Evolutionary conservation across 148 eudicot genomes (phyloP), one percentile per base, ranked within the genome.

Genomic region (Silene latifolia): DNA sequence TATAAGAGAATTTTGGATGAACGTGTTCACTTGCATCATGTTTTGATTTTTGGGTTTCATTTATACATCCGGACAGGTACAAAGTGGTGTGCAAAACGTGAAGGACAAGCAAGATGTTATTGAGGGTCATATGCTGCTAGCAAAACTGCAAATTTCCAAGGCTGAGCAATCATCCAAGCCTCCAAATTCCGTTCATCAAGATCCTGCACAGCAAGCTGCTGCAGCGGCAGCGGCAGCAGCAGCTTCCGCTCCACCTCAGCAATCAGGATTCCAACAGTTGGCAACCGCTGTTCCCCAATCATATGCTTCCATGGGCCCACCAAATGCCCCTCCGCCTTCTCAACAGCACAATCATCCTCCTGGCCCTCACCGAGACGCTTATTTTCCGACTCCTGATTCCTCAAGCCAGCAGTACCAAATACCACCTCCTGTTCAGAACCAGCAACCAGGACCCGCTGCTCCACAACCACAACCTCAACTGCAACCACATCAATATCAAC

Each of bases 51-150:
- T 63, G 64, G 66, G n/a, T 53, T 70, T 70, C 44, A 12, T 73
- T 15, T 51, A 23, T 67, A 56, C 32, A 23, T 48, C 48, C 15
- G 67, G 81, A 76, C 82, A 93, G 98, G 97, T 93, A 67, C 91
- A 91, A 83, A 75, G 74, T 76, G 87, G 88, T 68, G 89, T 93
- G 12, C 88, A 83, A 63, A 79, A 83, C 51, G 48, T 93, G 62
- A 89, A 68, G 85, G 97, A 89, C 77, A 91, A 93, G 75, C 98
- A 93, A 78, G 98, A 91, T 47, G 85, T 89, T 63, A 72, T 89
- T 56, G 91, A 93, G 60, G 87, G 91, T 82, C 90, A 89, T 67
- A 79, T 88, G 74, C 88, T 83, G 77, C 89, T 88, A 17, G 82
- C 90, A 35, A 90, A 85, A 80, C 74, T 87, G 63, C 90, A 86